Conservation (phyloP, 768 basidiomycete species). For the Rhodocollybia butyracea region DNA sequence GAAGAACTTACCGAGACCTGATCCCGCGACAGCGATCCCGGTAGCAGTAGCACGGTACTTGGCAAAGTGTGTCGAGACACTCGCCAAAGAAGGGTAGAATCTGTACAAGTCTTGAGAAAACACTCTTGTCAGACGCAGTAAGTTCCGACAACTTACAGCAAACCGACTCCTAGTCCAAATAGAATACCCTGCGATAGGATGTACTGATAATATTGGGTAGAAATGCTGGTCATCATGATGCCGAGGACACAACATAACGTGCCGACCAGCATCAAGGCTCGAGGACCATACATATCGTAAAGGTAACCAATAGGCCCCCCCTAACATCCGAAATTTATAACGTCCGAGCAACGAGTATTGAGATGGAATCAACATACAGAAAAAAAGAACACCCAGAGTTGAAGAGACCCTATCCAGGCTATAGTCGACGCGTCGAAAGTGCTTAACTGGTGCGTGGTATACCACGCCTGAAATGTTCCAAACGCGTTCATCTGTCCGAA, state of each 20-base stretch:
- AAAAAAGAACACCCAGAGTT: constrained; percentile 68
- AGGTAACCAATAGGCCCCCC: constrained; percentile 58
- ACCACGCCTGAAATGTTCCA: constrained; percentile 71
- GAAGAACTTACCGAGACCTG: constrained; percentile 48
- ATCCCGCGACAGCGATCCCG: constrained; percentile 70
- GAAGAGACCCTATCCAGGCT: constrained; percentile 70
- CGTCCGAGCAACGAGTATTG: background rate
- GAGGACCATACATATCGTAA: constrained; percentile 62
- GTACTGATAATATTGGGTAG: constrained; percentile 55
- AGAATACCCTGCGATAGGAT: constrained; percentile 60
- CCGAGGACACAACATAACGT: constrained; percentile 45
- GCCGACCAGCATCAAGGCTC: constrained; percentile 48
- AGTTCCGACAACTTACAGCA: constrained; percentile 60
- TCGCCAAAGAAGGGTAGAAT: constrained; percentile 68
- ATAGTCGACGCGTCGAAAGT: constrained; percentile 50
- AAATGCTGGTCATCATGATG: constrained; percentile 60
- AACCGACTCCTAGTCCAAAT: constrained; percentile 62
- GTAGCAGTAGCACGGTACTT: constrained; percentile 68
- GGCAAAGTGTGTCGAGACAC: constrained; percentile 62
- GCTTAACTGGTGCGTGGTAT: constrained; percentile 54
- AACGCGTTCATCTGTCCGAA: constrained; percentile 74
- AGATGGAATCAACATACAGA: constrained; percentile 39
- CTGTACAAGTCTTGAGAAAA: constrained; percentile 28
- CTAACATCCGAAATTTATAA: constrained; percentile 27
- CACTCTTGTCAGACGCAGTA: too few relatives aligned